Base-by-base conservation (phyloP, 164 flowering plant species). In the Litsea cubeba region DNA sequence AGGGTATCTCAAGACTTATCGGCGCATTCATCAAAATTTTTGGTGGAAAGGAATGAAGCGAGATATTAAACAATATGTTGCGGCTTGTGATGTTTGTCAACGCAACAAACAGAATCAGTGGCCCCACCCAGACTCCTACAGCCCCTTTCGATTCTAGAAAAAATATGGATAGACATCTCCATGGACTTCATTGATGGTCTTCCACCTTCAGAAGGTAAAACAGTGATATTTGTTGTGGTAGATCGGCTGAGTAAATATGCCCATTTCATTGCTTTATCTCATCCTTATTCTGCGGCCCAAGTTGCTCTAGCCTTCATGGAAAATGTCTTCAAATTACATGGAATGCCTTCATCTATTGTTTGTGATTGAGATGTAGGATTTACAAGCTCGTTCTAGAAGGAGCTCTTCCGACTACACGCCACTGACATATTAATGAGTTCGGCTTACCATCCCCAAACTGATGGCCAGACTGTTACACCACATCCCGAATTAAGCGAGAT, bases 391-490 rank as follows among this genome's bases (percentile, higher is more conserved):
- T 70, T 70, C 50, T 70, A 20, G 62, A 12, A 50, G 17, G 35
- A 22, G 12, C 32, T 70, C 3, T 70, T 14, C 12, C 14, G 32
- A 5, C 23, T 32, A 12, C 50, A 68, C 0, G 70, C 0, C 23
- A 17, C 12, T 12, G 3, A 35, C 15, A 22, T 68, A 1, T 10
- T 12, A 1, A 32, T 32, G 22, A 32, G 50, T 18, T 5, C 50
- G 22, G 49, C 70, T 10, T 74, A 54, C 71, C 71, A 67, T 23
- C 70, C 77, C 2, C 67, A 69, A 46, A 18, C 67, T 3, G 68
- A 75, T 26, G 60, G 72, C 35, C 77, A 75, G 23, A 74, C 32
- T n/a, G n/a, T n/a, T n/a, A n/a, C n/a, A n/a, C n/a, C n/a, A n/a
- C n/a, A n/a, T n/a, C n/a, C n/a, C n/a, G n/a, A n/a, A n/a, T n/a